phyloP scores from a whole-genome alignment of 371 early-diverging fungal genomes.

The Lichtheimia hyalospora region DNA sequence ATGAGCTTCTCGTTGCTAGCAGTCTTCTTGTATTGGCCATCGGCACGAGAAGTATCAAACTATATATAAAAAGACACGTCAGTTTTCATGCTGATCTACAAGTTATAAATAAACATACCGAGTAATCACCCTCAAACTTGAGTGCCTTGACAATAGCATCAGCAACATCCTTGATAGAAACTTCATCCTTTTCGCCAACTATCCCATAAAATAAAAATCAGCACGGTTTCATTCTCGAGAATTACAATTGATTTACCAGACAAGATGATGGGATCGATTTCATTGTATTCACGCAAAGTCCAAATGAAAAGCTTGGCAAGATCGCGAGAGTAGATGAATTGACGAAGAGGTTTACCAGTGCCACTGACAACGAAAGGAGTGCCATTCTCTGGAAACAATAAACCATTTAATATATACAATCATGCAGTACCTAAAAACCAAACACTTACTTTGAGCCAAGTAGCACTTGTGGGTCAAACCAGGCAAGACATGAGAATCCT shows the following conservation, averaged over 20 bases:
- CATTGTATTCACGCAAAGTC: slow-evolving; percentile 78
- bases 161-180: slow-evolving; percentile 82
- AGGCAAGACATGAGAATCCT: slow-evolving; percentile 86
- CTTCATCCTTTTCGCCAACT: slow-evolving; percentile 82
- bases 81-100: not conserved
- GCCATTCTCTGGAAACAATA: slow-evolving; percentile 52
- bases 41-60: slow-evolving; percentile 78
- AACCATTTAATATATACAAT: not conserved
- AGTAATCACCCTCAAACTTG: slow-evolving; percentile 65
- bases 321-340: slow-evolving; percentile 87
- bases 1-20: slow-evolving; percentile 81
- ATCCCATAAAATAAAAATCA: slow-evolving; percentile 7
- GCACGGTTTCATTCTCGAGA: not conserved
- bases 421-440: not conserved
- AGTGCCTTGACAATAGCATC: slow-evolving; percentile 73
- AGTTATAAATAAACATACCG: slow-evolving; percentile 22
- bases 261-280: slow-evolving; percentile 82
- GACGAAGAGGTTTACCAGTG: slow-evolving; percentile 82
- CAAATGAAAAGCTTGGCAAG: slow-evolving; percentile 84
- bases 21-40: slow-evolving; percentile 89
- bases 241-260: slow-evolving; percentile 56
- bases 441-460: slow-evolving; percentile 67
- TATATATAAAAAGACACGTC: slow-evolving; percentile 10
- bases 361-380: slow-evolving; percentile 80
- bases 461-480: slow-evolving; percentile 88